These are phyloP conservation scores for Pseudognaphalium luteoalbum DNA, from an alignment of 129 eudicot species.

Conservation along the genomic window DNA sequence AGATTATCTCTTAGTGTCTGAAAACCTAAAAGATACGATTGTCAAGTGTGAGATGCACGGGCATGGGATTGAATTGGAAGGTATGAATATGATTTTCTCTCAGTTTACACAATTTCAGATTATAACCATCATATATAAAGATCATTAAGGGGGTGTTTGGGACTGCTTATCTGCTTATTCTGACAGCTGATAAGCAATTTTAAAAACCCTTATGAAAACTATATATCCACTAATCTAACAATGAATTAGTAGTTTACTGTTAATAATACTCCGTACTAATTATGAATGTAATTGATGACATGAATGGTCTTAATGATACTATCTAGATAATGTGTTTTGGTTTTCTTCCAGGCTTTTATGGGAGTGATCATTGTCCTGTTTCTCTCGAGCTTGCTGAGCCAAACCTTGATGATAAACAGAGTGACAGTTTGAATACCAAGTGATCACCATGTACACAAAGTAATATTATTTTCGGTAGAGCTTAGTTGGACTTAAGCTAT, in stretches of 20 bases:
- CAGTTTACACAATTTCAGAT: neutral
- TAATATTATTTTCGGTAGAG: constrained; percentile 12
- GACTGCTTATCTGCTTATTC: neutral
- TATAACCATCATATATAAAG: neutral
- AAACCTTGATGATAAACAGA: constrained; percentile 11
- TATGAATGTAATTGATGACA: neutral
- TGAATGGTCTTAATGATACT: neutral
- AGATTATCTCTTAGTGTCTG: constrained; percentile 73
- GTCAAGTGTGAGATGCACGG: constrained; percentile 87
- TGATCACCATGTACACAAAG: constrained; percentile 22
- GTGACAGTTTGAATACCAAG: constrained; percentile 15
- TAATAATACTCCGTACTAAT: too few relatives aligned
- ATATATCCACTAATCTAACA: neutral
- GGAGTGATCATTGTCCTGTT: constrained; percentile 96
- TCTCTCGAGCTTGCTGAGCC: constrained; percentile 65
- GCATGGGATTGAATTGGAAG: constrained; percentile 79
- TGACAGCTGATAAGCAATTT: neutral
- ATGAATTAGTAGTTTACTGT: neutral
- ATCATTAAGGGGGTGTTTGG: neutral
- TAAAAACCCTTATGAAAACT: neutral
- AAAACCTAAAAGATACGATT: constrained; percentile 63
- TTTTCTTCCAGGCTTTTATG: constrained; percentile 73
- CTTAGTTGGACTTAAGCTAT: neutral
- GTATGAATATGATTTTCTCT: constrained; percentile 46
- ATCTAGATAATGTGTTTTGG: neutral